A percentile compares a stretch with the other conserved stretches of the same genome.
Conservation (phyloP, 805 yeast genomes). For the Danielia oregonensis region DNA sequence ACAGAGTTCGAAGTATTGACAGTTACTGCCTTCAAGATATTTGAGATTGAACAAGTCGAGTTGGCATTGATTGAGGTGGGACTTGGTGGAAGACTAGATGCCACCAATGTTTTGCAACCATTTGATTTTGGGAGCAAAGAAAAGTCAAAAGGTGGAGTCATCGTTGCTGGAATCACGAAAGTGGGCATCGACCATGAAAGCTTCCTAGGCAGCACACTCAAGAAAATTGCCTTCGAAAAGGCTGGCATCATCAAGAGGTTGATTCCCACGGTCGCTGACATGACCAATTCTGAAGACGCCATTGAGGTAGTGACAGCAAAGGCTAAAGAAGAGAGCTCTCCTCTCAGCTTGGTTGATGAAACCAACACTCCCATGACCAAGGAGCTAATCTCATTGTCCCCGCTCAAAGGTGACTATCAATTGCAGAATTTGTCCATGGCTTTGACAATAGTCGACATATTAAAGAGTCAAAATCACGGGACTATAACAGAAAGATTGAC, state of each 20-base stretch:
- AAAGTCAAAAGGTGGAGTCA: conserved; percentile 31
- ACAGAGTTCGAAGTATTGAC: conserved; percentile 88
- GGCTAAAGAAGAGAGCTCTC: conserved; percentile 31
- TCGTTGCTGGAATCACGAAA: conserved; percentile 75
- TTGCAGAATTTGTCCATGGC: conserved; percentile 67
- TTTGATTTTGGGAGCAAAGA: conserved; percentile 1
- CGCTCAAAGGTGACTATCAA: conserved; percentile 74
- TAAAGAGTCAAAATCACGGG: conserved; percentile 16
- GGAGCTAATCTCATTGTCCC: conserved; percentile 41
- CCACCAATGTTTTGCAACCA: conserved; percentile 69
- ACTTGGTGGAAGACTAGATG: conserved; percentile 83
- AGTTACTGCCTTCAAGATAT: conserved; percentile 78
- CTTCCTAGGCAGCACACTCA: conserved; percentile 64
- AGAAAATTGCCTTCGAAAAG: conserved; percentile 70
- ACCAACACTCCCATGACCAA: conserved; percentile 1
- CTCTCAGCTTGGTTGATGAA: conserved; percentile 23
- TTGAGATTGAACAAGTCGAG: conserved; percentile 54
- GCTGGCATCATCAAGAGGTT: conserved; percentile 76
- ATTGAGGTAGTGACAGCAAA: conserved; percentile 40
- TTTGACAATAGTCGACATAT: conserved; percentile 46
- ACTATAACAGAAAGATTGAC: conserved; percentile 22
- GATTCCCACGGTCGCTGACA: conserved; percentile 52
- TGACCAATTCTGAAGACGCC: conserved; percentile 29
- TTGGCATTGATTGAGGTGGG: conserved; percentile 93
- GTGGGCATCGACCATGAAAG: conserved; percentile 84